phyloP scores from a whole-genome alignment of 1,284 basidiomycete species.

The Laetiporus sulphureus region DNA sequence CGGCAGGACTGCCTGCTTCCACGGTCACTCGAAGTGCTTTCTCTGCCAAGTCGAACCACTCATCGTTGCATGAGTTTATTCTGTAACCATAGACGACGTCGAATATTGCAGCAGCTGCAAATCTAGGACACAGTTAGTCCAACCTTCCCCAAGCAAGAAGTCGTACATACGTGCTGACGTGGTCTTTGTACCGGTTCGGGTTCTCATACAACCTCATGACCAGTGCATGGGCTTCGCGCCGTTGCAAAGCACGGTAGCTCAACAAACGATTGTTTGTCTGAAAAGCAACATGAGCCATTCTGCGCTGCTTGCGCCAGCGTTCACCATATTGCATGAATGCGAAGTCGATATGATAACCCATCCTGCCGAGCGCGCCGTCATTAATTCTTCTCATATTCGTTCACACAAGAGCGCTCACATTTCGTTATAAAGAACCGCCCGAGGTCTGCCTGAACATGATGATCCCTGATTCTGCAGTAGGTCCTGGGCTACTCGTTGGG shows the following conservation, averaged over 20 bases:
- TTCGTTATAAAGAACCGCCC: conserved; percentile 5
- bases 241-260: conserved; percentile 20
- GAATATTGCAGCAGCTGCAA: conserved; percentile 7
- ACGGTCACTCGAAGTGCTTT: conserved; percentile 9
- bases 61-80: conserved; percentile 7
- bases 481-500: conserved; percentile 10
- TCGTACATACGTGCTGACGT: conserved; percentile 19
- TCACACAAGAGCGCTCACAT: conserved; percentile 10
- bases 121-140: conserved; percentile 1
- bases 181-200: conserved; percentile 17
- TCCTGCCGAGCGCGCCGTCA: conserved; percentile 9
- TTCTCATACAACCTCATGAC: conserved; percentile 16
- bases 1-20: conserved; percentile 11
- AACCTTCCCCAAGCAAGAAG: no score
- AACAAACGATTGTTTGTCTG: conserved; percentile 15
- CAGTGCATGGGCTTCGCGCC: conserved; percentile 20
- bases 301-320: conserved; percentile 23
- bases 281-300: conserved; percentile 24
- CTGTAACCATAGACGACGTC: conserved; percentile 13
- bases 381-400: neutral
- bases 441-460: conserved; percentile 12
- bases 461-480: conserved; percentile 17
- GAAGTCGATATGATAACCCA: conserved; percentile 22
- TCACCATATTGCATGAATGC: conserved; percentile 22
- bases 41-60: conserved; percentile 11